Evolutionary conservation across 495 filamentous ascomycete species (phyloP).

Genomic region (Penicillium pancosmium): DNA sequence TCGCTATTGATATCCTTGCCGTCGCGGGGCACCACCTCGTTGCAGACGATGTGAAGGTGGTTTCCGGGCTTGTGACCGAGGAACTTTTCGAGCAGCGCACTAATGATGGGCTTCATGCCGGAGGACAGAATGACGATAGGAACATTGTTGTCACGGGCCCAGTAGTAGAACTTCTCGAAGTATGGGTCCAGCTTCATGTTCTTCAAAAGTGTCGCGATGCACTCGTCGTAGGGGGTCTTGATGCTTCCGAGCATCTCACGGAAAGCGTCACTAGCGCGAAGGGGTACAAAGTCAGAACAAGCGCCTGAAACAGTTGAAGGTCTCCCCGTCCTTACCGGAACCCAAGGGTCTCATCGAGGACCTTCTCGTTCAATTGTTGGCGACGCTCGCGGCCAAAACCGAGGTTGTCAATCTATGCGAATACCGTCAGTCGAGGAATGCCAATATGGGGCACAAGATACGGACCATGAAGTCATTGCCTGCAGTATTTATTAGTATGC

Average conservation of each 20-base stretch:
- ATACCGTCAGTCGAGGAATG: slow-evolving; percentile 16
- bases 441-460: neutral
- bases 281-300: slow-evolving; percentile 2
- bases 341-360: slow-evolving; percentile 63
- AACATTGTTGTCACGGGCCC: slow-evolving; percentile 77
- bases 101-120: slow-evolving; percentile 92
- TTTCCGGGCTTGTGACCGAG: slow-evolving; percentile 67
- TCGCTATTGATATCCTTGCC: slow-evolving; percentile 77
- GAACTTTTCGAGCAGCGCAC: slow-evolving; percentile 74
- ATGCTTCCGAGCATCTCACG: slow-evolving; percentile 84
- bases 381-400: slow-evolving; percentile 75
- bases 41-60: slow-evolving; percentile 83
- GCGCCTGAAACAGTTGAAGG: neutral
- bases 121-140: slow-evolving; percentile 89
- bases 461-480: slow-evolving; percentile 86
- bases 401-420: slow-evolving; percentile 77
- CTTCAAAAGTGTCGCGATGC: slow-evolving; percentile 70
- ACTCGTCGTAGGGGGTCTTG: slow-evolving; percentile 75
- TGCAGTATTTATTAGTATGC: slow-evolving; percentile 22
- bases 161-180: slow-evolving; percentile 85
- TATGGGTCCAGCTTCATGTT: slow-evolving; percentile 87
- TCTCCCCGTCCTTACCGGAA: slow-evolving; percentile 62
- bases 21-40: slow-evolving; percentile 66
- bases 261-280: slow-evolving; percentile 67
- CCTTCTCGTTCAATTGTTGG: slow-evolving; percentile 65